A percentile compares a stretch with the other conserved stretches of the same genome.
Evolutionary conservation across 352 stramenopile species (phyloP).

Genomic region (Globisporangium cystogenes): DNA sequence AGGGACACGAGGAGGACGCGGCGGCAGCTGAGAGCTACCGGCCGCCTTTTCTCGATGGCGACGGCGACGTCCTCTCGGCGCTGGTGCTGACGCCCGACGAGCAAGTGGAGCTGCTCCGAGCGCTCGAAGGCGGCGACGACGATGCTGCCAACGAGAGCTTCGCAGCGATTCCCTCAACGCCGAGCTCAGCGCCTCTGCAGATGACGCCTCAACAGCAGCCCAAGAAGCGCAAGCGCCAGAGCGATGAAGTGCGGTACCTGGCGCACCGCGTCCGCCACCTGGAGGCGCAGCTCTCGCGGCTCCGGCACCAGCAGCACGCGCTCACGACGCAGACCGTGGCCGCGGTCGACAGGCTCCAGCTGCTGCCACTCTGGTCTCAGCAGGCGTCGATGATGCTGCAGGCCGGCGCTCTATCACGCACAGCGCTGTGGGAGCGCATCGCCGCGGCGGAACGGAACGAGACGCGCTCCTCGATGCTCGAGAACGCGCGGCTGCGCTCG

Average conservation of each 20-base stretch:
- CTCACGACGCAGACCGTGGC: slow-evolving; percentile 21
- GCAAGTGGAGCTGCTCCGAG: too few species aligned
- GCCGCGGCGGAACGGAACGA: slow-evolving; percentile 22
- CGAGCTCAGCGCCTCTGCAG: too few species aligned
- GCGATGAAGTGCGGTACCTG: slow-evolving; percentile 24
- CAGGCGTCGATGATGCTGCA: background rate
- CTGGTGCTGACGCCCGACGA: too few species aligned
- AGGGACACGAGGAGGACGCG: too few species aligned
- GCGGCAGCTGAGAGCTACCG: too few species aligned
- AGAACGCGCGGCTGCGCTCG: slow-evolving; percentile 26
- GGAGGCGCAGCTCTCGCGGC: slow-evolving; percentile 17
- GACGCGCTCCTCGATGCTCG: slow-evolving; percentile 19
- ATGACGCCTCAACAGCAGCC: too few species aligned
- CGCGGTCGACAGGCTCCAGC: slow-evolving; percentile 21
- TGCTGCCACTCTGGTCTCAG: slow-evolving; percentile 11
- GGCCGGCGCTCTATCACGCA: slow-evolving; percentile 1
- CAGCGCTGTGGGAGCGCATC: slow-evolving; percentile 26
- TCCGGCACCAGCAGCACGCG: slow-evolving; percentile 16
- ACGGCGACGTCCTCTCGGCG: too few species aligned
- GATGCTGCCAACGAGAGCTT: too few species aligned
- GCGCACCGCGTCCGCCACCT: slow-evolving; percentile 13
- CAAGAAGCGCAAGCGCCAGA: slow-evolving; percentile 16
- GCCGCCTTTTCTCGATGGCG: too few species aligned
- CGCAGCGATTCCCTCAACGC: too few species aligned
- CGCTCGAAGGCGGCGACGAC: too few species aligned